Percentiles rank a stretch among this genome's conserved stretches.
Evolutionary conservation across 768 basidiomycete genomes (phyloP).

Genomic region (Suillus ampliporus): DNA sequence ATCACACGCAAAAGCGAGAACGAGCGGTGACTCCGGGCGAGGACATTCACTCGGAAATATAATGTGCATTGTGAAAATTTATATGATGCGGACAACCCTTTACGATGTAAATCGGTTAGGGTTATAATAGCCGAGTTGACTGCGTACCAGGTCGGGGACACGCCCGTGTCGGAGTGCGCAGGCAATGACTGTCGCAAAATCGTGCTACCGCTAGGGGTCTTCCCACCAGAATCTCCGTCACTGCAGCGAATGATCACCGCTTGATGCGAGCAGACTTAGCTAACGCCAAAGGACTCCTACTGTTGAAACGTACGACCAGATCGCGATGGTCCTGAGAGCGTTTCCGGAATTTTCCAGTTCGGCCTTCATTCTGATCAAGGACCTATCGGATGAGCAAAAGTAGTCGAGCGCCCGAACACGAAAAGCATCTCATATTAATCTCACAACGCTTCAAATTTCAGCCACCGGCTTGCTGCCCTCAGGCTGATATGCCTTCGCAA

Average conservation of each 20-base stretch:
- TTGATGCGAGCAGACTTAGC: background rate
- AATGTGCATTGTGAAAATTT: background rate
- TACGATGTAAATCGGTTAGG: background rate
- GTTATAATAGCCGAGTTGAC: background rate
- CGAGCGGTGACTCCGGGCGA: background rate
- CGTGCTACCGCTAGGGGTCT: conserved; percentile 18
- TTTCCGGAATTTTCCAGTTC: background rate
- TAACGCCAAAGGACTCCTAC: background rate
- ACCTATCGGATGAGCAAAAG: too few species aligned
- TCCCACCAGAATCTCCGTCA: conserved; percentile 25
- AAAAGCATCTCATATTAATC: background rate
- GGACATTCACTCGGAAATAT: background rate
- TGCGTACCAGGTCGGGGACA: background rate
- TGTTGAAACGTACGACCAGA: background rate
- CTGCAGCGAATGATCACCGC: background rate
- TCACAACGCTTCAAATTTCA: background rate
- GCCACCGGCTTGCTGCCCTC: background rate
- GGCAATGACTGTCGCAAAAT: conserved; percentile 11
- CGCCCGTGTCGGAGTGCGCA: background rate
- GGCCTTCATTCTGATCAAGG: too few species aligned
- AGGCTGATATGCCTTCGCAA: background rate
- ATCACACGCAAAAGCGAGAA: background rate
- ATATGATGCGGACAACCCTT: too few species aligned
- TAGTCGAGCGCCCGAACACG: background rate
- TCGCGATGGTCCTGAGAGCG: background rate